Base-by-base conservation (phyloP, 2,329 filamentous ascomycete genomes). In the Phoma sp. region DNA sequence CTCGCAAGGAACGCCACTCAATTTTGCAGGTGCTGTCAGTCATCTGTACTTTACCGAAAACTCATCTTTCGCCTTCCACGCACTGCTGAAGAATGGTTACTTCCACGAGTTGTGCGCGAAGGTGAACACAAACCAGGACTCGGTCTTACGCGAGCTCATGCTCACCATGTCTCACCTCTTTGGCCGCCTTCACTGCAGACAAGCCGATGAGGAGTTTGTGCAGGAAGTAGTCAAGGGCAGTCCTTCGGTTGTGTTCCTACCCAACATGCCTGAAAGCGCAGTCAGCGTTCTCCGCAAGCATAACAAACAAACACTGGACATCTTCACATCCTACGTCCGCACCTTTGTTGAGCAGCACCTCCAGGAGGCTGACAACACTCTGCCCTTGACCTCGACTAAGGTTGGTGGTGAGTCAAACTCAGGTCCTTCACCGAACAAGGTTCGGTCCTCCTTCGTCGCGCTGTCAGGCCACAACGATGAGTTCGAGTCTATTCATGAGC, bases 31-130 rank as follows among this genome's bases (percentile, higher is more conserved):
- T 0, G 80, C 86, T 3, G 83, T 92, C 0, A 84, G 85, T 0
- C 89, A 92, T 73, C 76, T 94, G 1, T 92, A 92, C 76, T 92
- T 87, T 64, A 89, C 88, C 0, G 89, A 92, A 63, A 91, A 89
- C 64, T 85, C 87, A 0, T 85, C 85, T 5, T 92, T 93, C 68
- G 88, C 89, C 0, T 91, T 93, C 74, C 90, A 93, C 68, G 85
- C 88, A 1, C 78, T 94, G 9, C 76, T 94, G 1, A 88, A 86
- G 55, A 84, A 82, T 2, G 89, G 89, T 0, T 92, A 89, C 67
- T 89, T 93, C 69, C 82, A 86, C 59, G 73, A 79, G 21, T 74
- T 93, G 0, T 91, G 88, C 67, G 78, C 78, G 2, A 77, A 83
- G 15, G 80, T 90, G 32, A 73, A 83, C 38, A 75, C 70, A 3